Conservation (phyloP, 2,329 filamentous ascomycete species). For the Microdochium nivale region DNA sequence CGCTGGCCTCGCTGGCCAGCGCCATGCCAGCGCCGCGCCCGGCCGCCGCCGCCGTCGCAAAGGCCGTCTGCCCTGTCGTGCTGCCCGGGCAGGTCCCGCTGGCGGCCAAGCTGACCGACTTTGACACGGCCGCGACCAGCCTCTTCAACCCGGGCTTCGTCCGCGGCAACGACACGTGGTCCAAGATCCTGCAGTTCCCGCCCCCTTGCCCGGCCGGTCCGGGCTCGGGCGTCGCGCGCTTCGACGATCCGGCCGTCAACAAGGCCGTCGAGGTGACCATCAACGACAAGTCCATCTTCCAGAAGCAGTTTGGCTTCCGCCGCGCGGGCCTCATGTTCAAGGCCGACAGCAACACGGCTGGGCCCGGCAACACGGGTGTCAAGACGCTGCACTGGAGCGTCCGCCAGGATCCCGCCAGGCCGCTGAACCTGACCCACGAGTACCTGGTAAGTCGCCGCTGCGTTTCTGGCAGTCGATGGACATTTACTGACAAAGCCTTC, state of each 20-base stretch:
- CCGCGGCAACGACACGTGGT: constrained; percentile 26
- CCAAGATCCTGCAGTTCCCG: constrained; percentile 19
- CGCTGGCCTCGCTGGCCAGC: not conserved
- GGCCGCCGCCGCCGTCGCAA: not conserved
- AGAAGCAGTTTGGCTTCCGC: constrained; percentile 35
- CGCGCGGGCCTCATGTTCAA: constrained; percentile 33
- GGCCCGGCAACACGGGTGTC: constrained; percentile 22
- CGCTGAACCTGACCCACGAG: constrained; percentile 22
- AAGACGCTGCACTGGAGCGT: constrained; percentile 21
- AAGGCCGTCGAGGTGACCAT: constrained; percentile 34
- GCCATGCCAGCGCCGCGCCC: not conserved
- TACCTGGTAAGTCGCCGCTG: constrained; percentile 20
- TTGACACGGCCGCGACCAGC: constrained; percentile 15
- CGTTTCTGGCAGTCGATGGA: no score
- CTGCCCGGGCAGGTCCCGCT: constrained; percentile 26
- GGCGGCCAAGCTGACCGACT: constrained; percentile 15
- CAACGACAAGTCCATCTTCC: constrained; percentile 34
- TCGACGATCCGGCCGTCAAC: constrained; percentile 26
- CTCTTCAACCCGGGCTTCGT: constrained; percentile 27
- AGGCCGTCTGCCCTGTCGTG: constrained; percentile 22
- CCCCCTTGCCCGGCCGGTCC: constrained; percentile 8
- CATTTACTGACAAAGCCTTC: constrained; percentile 6
- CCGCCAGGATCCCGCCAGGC: constrained; percentile 17
- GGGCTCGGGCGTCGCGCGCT: constrained; percentile 15
- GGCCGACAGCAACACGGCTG: constrained; percentile 28